Conservation (phyloP, 78 protist genomes). For the Dictyostelium firmibasis region DNA sequence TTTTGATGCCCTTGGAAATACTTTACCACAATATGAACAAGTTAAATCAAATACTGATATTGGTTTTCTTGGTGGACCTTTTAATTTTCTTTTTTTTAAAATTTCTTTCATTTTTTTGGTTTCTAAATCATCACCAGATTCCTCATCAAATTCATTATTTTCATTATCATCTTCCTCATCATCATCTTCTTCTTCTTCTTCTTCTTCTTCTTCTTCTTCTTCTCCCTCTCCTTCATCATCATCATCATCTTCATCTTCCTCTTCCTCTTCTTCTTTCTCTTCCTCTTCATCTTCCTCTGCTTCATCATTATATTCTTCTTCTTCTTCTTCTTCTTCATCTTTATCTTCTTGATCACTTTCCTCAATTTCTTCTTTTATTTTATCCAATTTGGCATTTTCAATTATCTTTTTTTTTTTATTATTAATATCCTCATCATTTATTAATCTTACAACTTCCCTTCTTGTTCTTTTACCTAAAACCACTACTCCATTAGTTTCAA, state of each 20-base stretch:
- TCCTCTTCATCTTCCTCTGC: not conserved
- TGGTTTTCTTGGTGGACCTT: not conserved
- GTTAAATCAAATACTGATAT: not conserved
- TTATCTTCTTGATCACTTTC: not conserved
- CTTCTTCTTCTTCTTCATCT: not conserved
- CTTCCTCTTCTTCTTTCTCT: not conserved
- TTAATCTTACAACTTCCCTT: not conserved
- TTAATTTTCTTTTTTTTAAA: not conserved
- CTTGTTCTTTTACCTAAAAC: not conserved
- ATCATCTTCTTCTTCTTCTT: not conserved
- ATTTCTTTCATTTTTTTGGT: not conserved
- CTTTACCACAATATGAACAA: slow-evolving; percentile 53
- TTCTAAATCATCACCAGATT: not conserved
- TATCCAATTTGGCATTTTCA: not conserved
- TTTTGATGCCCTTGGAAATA: slow-evolving; percentile 38
- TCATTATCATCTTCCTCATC: not conserved
- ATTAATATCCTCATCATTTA: not conserved
- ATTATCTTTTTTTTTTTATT: not conserved
- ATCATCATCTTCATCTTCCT: not conserved
- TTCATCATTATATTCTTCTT: not conserved
- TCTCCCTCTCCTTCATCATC: not conserved
- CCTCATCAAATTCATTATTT: not conserved
- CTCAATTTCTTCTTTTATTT: not conserved
- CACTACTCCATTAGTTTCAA: not conserved
- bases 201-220: not conserved